phyloP scores from a whole-genome alignment of 2,329 filamentous ascomycete genomes.

The Seiridium cupressi region DNA sequence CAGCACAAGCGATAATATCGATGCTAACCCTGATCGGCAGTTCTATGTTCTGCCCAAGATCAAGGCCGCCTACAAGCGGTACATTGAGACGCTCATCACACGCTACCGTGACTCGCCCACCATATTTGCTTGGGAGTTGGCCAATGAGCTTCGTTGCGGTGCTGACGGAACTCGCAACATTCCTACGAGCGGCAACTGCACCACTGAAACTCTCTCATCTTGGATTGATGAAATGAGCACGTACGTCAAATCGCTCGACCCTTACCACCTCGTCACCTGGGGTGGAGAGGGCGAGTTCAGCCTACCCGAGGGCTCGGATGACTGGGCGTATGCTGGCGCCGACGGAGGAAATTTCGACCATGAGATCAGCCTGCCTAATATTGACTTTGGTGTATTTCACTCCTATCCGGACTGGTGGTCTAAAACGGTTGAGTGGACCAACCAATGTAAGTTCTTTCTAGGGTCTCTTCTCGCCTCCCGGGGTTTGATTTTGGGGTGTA shows the following conservation, averaged over 20 bases:
- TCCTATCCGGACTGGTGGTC: constrained; percentile 55
- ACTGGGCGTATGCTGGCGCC: constrained; percentile 44
- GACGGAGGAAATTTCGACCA: constrained; percentile 54
- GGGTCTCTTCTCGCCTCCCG: no score
- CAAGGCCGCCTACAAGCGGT: constrained; percentile 53
- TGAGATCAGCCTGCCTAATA: constrained; percentile 42
- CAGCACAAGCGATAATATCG: neutral
- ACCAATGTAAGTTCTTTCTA: constrained; percentile 34
- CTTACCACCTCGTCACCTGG: constrained; percentile 51
- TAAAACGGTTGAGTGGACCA: constrained; percentile 50
- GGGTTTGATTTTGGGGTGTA: no score
- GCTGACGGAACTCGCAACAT: constrained; percentile 44
- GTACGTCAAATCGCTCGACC: constrained; percentile 51
- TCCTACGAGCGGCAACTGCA: constrained; percentile 36
- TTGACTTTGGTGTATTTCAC: constrained; percentile 56
- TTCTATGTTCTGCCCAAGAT: constrained; percentile 50
- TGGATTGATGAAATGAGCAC: constrained; percentile 55
- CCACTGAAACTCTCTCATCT: constrained; percentile 37
- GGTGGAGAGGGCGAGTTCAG: constrained; percentile 61
- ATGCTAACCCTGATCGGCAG: constrained; percentile 18
- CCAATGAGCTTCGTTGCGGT: constrained; percentile 57
- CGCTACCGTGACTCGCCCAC: constrained; percentile 58
- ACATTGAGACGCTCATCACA: constrained; percentile 57
- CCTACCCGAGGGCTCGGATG: constrained; percentile 28
- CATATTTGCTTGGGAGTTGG: constrained; percentile 67